phyloP scores from a whole-genome alignment of 106 monocot species.

The Dendrobium chrysotoxum region DNA sequence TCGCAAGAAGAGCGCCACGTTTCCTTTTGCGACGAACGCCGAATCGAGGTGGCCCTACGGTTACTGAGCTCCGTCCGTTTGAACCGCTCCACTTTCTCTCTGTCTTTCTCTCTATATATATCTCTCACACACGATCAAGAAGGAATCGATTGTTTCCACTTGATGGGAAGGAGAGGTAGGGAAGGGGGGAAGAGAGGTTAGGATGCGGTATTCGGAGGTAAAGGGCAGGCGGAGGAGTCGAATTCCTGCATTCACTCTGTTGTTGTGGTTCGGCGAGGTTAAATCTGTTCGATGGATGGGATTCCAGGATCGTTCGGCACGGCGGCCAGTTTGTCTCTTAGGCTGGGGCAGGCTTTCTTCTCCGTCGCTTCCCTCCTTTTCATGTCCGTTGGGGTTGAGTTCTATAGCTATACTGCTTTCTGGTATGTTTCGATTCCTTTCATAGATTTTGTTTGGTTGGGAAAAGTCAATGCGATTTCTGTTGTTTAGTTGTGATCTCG shows the following conservation, averaged over 20 bases:
- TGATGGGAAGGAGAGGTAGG: slow-evolving; percentile 4
- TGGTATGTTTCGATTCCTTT: slow-evolving; percentile 20
- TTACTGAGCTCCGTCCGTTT: background rate
- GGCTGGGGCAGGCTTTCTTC: slow-evolving; percentile 23
- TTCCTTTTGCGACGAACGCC: background rate
- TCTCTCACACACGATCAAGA: background rate
- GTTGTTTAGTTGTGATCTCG: background rate
- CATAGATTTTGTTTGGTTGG: background rate
- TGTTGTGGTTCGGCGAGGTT: slow-evolving; percentile 1
- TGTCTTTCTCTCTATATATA: background rate
- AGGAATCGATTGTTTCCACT: background rate
- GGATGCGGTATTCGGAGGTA: slow-evolving; percentile 2
- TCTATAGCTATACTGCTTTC: slow-evolving; percentile 32
- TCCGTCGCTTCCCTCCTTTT: slow-evolving; percentile 23
- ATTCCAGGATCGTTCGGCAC: slow-evolving; percentile 16
- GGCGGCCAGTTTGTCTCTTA: slow-evolving; percentile 18
- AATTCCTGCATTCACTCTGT: background rate
- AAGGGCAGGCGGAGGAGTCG: background rate
- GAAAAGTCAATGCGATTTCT: background rate
- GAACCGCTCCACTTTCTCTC: background rate
- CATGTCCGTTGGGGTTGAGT: slow-evolving; percentile 23
- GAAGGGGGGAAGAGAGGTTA: background rate
- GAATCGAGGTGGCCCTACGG: background rate
- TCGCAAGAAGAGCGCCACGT: slow-evolving; percentile 2
- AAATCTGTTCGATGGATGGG: slow-evolving; percentile 13